Percentiles rank a stretch among this genome's conserved stretches.
Evolutionary conservation across 2,329 filamentous ascomycete species (phyloP).

Genomic region (Lecanicillium sp.): DNA sequence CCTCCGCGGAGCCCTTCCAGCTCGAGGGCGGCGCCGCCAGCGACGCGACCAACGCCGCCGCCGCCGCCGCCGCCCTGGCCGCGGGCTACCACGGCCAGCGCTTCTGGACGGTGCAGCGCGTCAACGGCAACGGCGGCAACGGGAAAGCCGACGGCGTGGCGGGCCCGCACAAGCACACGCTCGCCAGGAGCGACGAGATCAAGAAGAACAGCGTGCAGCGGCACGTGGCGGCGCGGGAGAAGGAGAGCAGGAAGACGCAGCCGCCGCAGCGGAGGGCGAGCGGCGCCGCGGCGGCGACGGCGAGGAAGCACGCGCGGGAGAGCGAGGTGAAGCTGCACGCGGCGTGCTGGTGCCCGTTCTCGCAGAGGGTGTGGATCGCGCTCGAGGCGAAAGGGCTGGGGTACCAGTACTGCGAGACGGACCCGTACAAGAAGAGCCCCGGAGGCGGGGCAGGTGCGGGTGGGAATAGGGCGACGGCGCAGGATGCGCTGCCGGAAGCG

Average conservation of each 20-base stretch:
- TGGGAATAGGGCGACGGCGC: too few relatives aligned
- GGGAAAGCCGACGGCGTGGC: slow-evolving; percentile 64
- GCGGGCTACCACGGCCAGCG: slow-evolving; percentile 43
- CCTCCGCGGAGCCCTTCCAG: slow-evolving; percentile 38
- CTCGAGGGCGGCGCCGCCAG: slow-evolving; percentile 18
- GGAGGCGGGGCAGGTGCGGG: too few relatives aligned
- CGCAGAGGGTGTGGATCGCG: slow-evolving; percentile 84
- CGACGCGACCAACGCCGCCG: slow-evolving; percentile 15
- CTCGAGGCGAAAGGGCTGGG: slow-evolving; percentile 70
- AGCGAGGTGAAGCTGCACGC: slow-evolving; percentile 71
- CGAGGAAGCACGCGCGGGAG: slow-evolving; percentile 63
- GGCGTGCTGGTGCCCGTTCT: slow-evolving; percentile 81
- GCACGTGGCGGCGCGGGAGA: slow-evolving; percentile 57
- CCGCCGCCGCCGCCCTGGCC: slow-evolving; percentile 20
- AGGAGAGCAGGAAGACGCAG: slow-evolving; percentile 57
- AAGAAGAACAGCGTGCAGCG: slow-evolving; percentile 76
- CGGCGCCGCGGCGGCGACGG: slow-evolving; percentile 63
- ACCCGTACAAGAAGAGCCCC: slow-evolving; percentile 65
- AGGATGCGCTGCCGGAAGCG: slow-evolving; percentile 57
- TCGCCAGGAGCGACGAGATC: slow-evolving; percentile 69
- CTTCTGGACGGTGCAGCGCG: slow-evolving; percentile 70
- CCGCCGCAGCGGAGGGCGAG: slow-evolving; percentile 69
- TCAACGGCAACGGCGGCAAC: slow-evolving; percentile 70
- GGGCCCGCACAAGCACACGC: slow-evolving; percentile 67
- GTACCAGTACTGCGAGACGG: slow-evolving; percentile 83